Conservation (phyloP, 257 asterid genomes). For the Solanum clarkiae region DNA sequence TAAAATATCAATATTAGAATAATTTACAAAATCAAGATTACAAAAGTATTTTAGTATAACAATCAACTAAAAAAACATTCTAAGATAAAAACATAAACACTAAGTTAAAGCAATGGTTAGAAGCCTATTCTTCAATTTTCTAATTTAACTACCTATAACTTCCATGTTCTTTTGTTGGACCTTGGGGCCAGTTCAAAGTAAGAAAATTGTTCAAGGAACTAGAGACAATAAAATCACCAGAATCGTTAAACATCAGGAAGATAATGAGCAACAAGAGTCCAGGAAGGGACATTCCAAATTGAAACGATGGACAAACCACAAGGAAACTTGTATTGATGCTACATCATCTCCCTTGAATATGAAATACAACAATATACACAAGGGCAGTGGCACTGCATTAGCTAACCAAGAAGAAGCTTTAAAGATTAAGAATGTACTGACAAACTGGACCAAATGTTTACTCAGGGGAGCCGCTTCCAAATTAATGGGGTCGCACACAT, state of each 20-base stretch:
- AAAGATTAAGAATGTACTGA: not conserved
- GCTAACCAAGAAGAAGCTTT: constrained; percentile 30
- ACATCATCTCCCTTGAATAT: constrained; percentile 29
- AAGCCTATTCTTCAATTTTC: not conserved
- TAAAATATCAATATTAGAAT: no score
- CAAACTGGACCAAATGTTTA: no score
- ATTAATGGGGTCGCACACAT: no score
- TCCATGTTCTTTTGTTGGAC: not conserved
- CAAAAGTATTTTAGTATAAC: no score
- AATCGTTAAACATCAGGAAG: constrained; percentile 38
- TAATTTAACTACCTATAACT: not conserved
- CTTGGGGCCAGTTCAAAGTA: not conserved
- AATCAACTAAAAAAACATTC: no score
- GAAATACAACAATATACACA: constrained; percentile 19
- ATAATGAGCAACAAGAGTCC: constrained; percentile 42
- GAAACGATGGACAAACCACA: constrained; percentile 86
- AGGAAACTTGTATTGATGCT: constrained; percentile 36
- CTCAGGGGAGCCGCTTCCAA: no score
- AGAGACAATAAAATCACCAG: constrained; percentile 28
- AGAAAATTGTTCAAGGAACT: constrained; percentile 27
- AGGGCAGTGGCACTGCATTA: constrained; percentile 15
- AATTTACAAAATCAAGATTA: no score
- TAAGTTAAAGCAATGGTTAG: not conserved
- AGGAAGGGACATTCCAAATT: constrained; percentile 77
- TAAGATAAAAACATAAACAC: no score